phyloP scores from a whole-genome alignment of 176 grass and related monocot genomes.

The Rhynchospora breviuscula region DNA sequence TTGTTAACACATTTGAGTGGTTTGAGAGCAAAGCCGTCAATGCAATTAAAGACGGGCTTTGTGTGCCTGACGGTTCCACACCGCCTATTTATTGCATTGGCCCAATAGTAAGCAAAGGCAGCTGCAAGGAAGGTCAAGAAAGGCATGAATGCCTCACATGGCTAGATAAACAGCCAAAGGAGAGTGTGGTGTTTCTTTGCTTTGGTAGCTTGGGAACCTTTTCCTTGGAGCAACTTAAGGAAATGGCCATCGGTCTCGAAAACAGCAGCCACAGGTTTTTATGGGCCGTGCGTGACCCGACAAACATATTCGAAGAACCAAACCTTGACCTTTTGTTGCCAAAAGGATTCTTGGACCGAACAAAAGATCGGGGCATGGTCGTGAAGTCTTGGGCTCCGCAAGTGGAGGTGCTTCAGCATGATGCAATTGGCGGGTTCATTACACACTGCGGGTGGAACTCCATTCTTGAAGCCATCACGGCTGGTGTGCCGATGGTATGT shows the following conservation, averaged over 20 bases:
- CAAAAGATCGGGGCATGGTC: slow-evolving; percentile 15
- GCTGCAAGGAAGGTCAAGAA: not conserved
- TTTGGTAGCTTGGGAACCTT: slow-evolving; percentile 34
- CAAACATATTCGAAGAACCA: not conserved
- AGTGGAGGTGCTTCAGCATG: slow-evolving; percentile 18
- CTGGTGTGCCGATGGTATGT: not conserved
- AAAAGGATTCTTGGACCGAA: slow-evolving; percentile 13
- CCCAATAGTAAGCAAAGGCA: slow-evolving; percentile 9
- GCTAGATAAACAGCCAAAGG: slow-evolving; percentile 25
- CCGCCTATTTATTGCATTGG: slow-evolving; percentile 28
- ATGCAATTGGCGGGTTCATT: not conserved
- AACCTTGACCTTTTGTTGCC: slow-evolving; percentile 7
- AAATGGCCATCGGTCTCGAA: slow-evolving; percentile 28
- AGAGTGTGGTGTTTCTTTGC: slow-evolving; percentile 38
- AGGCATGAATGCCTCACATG: slow-evolving; percentile 21
- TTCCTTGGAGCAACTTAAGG: slow-evolving; percentile 21
- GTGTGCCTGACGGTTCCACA: not conserved
- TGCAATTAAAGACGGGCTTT: slow-evolving; percentile 17
- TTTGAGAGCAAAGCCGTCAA: slow-evolving; percentile 9
- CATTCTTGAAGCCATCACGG: not conserved
- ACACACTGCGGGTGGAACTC: slow-evolving; percentile 23
- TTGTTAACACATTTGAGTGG: slow-evolving; percentile 31
- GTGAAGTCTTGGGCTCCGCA: slow-evolving; percentile 13
- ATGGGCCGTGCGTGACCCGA: slow-evolving; percentile 21
- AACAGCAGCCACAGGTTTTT: slow-evolving; percentile 25